Base-by-base conservation (phyloP, 306 rosid species). In the Dryas octopetala region DNA sequence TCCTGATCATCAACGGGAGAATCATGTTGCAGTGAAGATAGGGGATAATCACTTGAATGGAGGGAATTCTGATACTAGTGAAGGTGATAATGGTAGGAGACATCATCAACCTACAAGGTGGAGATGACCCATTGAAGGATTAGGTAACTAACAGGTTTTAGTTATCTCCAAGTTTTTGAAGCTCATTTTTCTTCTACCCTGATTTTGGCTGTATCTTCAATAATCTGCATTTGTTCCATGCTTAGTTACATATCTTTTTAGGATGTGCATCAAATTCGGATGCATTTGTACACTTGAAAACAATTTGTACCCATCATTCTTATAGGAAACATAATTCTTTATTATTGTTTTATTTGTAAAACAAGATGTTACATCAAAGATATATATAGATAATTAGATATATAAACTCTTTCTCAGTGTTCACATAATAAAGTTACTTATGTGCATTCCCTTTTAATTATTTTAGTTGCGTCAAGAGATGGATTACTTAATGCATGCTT, bases 31-130 rank as follows among this genome's bases (percentile, higher is more conserved):
- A 72, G 73, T 74, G 16, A 89, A 84, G 80, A 19, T 74, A 77
- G 87, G 71, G 10, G 77, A 83, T 71, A 85, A 87, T 12, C 84
- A 23, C 43, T 70, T 73, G 64, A 93, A 74, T 17, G 90, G 81
- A 81, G 90, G 83, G 72, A 80, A 84, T 79, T 83, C 88, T 65
- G 87, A 85, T 84, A 70, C 85, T 80, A 85, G 88, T 72, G 91
- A 86, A 85, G 90, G 82, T 79, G 83, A 85, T 77, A 76, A 80
- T 55, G 72, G 78, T 76, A 83, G 88, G 73, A 80, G 73, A 44
- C 81, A 70, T 55, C 82, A 76, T 50, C 92, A 85, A 62, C 83
- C 90, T 38, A 79, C 85, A 53, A 87, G 82, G 82, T 82, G 75
- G 95, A 89, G 83, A 91, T 87, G 78, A 76, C 47, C 68, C 47